A percentile compares a stretch with the other conserved stretches of the same genome.
These are phyloP conservation scores for Fremontodendron californicum DNA, from an alignment of 345 rosid species.

Conservation along the genomic window DNA sequence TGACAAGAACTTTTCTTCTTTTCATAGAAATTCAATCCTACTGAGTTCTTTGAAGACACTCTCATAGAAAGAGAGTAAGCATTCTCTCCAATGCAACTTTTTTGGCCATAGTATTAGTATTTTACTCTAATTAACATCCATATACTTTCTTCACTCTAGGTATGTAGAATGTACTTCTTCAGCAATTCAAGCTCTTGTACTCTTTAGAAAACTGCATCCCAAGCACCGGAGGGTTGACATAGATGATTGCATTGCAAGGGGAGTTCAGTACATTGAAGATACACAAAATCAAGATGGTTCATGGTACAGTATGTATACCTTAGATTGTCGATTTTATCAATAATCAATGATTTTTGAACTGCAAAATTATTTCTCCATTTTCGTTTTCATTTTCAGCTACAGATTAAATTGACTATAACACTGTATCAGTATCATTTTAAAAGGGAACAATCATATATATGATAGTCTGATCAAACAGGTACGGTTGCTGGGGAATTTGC, in stretches of 20 bases:
- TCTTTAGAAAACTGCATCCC: conserved; percentile 42
- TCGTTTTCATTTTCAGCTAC: not conserved
- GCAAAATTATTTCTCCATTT: not conserved
- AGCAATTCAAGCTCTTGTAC: conserved; percentile 36
- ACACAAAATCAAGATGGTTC: conserved; percentile 50
- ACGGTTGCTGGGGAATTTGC: conserved; percentile 72
- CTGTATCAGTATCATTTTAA: not conserved
- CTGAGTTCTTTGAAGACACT: conserved; percentile 46
- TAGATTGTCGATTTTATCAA: not conserved
- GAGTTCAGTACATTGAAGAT: conserved; percentile 31
- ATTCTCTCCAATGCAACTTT: not conserved
- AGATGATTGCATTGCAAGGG: conserved; percentile 25
- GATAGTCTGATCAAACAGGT: conserved; percentile 25
- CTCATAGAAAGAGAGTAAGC: conserved; percentile 50
- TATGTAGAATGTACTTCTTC: conserved; percentile 54
- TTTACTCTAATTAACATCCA: not conserved
- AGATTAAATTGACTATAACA: not conserved
- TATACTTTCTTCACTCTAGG: conserved; percentile 18
- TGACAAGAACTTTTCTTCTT: not conserved
- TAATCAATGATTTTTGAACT: not conserved
- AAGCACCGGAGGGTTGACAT: conserved; percentile 36
- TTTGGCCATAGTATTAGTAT: not conserved
- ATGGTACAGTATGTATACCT: conserved; percentile 23
- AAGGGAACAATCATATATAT: not conserved
- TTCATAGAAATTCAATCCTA: conserved; percentile 45